Evolutionary conservation across 345 rosid genomes (phyloP).

Genomic region (Nasturtium officinale): DNA sequence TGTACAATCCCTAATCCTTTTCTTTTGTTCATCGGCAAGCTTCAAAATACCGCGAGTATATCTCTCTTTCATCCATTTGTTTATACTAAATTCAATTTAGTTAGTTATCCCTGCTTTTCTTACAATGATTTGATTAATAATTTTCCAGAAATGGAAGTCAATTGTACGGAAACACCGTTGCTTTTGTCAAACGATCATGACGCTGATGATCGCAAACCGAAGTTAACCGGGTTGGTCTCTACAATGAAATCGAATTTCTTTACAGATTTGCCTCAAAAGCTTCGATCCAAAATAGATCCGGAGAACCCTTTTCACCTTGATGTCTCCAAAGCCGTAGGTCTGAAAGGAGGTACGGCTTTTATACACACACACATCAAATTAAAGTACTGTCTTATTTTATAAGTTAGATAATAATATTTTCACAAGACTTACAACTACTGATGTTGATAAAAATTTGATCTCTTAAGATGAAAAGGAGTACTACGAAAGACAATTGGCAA

Average conservation of each 20-base stretch:
- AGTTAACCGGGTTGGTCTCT: constrained; percentile 23
- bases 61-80: not conserved
- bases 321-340: constrained; percentile 51
- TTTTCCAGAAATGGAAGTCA: constrained; percentile 38
- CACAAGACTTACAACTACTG: not conserved
- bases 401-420: not conserved
- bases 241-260: constrained; percentile 53
- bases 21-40: constrained; percentile 25
- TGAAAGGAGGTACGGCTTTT: constrained; percentile 61
- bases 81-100: not conserved
- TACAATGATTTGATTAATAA: constrained; percentile 1
- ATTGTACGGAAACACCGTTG: constrained; percentile 38
- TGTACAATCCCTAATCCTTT: constrained; percentile 18
- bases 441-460: not conserved
- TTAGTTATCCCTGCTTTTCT: not conserved
- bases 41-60: constrained; percentile 9
- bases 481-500: constrained; percentile 70
- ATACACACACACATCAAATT: not conserved
- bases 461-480: constrained; percentile 70
- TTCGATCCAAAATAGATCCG: constrained; percentile 53
- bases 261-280: constrained; percentile 62
- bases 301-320: constrained; percentile 62
- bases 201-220: constrained; percentile 1
- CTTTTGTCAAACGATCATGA: constrained; percentile 30
- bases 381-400: not conserved